Base-by-base conservation (phyloP, 208 protist genomes). In the Leishmania major region DNA sequence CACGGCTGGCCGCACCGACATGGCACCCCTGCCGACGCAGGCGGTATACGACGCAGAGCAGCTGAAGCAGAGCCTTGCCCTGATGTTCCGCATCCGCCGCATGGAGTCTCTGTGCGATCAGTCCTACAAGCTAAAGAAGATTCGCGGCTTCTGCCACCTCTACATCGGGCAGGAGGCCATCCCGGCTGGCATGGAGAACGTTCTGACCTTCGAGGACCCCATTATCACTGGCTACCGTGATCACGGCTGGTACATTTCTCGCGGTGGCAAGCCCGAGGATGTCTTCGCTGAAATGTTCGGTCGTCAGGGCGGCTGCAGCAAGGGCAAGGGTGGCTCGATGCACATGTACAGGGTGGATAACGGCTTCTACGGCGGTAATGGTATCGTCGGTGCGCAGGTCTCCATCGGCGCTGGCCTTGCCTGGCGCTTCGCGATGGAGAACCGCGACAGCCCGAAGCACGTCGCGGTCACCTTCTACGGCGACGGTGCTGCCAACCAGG, bases 151-250 rank as follows among this genome's bases (percentile, higher is more conserved):
- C 90, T 99, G 98, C 92, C 99, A 99, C 84, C 91, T 99, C 37
- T 99, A 99, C 93, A 99, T 98, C 91, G 99, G 99, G 51, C 98
- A 99, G 94, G 98, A 99, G 94, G 98, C 98, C 40, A 95, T 99
- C 86, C 92, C 92, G 31, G 89, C 96, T 17, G 99, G 99, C 71
- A 97, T 99, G 89, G 96, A 98, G 84, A 95, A 95, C 78, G 90
- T 97, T 47, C 86, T 98, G 55, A 98, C 88, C 22, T 78, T 75
- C 60, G 91, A 98, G 60, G 99, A 99, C 86, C 93, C 94, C 51
- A 93, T 99, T 72, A 96, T 99, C 76, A 99, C 99, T 43, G 97
- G 98, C 40, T 99, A 99, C 90, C 96, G 99, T 74, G 97, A 99
- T 82, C 99, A 99, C 88, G 96, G 92, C 62, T 96, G 92, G 86